Evolutionary conservation across 2,329 filamentous ascomycete genomes (phyloP), one percentile per base, ranked within the genome.

Genomic region (Fusarium verticillioides): DNA sequence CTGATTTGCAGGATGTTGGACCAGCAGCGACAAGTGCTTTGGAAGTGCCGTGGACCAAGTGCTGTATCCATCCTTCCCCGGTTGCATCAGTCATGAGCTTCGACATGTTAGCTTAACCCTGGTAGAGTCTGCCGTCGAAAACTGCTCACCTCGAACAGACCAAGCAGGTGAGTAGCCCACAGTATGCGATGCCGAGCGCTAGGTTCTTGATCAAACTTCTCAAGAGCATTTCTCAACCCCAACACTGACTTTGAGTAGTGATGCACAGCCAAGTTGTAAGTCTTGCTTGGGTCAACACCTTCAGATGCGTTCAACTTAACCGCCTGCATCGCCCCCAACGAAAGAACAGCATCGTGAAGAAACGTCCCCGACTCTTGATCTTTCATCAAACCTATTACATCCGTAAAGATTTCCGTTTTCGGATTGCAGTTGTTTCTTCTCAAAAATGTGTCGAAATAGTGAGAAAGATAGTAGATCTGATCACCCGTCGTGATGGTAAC

Each of bases 101-200:
- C 28, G 3, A 30, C 7, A 30, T 7, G 28, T 30, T 30, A 26
- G 26, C 23, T 23, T 23, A 23, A 23, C 23, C 23, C 23, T 23
- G 23, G 23, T 23, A 23, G 23, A 23, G 23, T 23, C 23, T 23
- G 23, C 23, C 23, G 3, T 23, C 23, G 23, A 23, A 23, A 30
- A 10, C n/a, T 7, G 1, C 36, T 37, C 5, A 82, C 81, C 72
- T 83, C 81, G 13, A 82, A 83, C 2, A 83, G 52, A 0, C 81
- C 81, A 0, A 83, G 65, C 1, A 82, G 50, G 7, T 82, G 70
- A 0, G 81, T 83, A 0, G 81, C 78, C 81, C 81, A 83, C 0
- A 82, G 56, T 4, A 82, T 74, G 10, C 70, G 66, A 21, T 70
- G 52, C 2, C 63, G 70, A 2, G 69, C 47, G 1, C 53, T 63